Base-by-base conservation (phyloP, 164 flowering plant species). In the Warburgia ugandensis region DNA sequence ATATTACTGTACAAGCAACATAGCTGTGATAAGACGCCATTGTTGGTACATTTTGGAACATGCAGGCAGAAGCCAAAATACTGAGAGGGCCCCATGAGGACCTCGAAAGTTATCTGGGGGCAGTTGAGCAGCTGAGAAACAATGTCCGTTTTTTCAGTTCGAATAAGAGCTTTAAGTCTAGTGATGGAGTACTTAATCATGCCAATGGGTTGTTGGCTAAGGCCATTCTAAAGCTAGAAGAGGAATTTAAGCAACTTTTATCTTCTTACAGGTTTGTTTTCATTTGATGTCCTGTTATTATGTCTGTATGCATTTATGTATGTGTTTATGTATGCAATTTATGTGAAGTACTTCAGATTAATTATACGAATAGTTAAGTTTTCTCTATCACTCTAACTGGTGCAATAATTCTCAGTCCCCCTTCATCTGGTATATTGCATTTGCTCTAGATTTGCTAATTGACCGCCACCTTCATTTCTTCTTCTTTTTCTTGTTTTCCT, bases 21-120 rank as follows among this genome's bases (percentile, higher is more conserved):
- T n/a, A n/a, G n/a, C n/a, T n/a, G n/a, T n/a, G n/a, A n/a, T n/a
- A n/a, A n/a, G 44, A 19, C 31, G 39, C 29, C 46, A 43, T 45
- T 46, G 16, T n/a, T 11, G 14, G 23, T 30, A 13, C 23, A 19
- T 21, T 23, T 49, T 36, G 9, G 30, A 45, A 45, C 35, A 29
- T 68, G 53, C 61, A 92, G 99, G 96, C 97, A 6, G 99, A 92
- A 68, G 82, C 84, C 27, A 86, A 84, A 72, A 86, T 92, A 52
- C 66, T 86, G 30, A 88, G 72, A 67, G 99, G 99, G 23, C 99
- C 99, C 26, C 99, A 82, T 63, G 99, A 92, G 58, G 94, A 92
- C 54, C 68, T 92, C 29, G 96, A 88, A 58, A 80, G 86, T 51
- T 88, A 83, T 62, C 72, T 92, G 20, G 85, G 79, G 69, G 99